Conservation (phyloP, 2,329 filamentous ascomycete genomes). For the Calonectria leucothoes region DNA sequence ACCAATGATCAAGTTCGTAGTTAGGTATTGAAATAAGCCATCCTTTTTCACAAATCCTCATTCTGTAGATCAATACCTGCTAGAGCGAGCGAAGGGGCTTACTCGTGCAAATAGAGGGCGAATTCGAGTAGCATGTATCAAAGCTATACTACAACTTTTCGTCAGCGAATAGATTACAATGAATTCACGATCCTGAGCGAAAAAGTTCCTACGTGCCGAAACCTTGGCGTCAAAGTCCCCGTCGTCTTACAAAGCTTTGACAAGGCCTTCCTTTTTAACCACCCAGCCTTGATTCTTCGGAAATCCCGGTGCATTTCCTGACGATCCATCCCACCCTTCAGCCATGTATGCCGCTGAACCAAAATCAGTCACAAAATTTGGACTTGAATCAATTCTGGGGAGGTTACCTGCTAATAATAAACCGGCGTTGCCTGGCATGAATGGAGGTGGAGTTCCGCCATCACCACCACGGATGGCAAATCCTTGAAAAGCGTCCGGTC, state of each 20-base stretch:
- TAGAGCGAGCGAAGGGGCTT: too few species aligned
- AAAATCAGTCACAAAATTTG: background rate
- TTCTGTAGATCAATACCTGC: background rate
- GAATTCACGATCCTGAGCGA: too few species aligned
- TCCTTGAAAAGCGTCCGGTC: slow-evolving; percentile 13
- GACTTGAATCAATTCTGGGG: fast-evolving
- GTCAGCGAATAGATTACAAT: too few species aligned
- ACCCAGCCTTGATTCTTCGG: slow-evolving; percentile 48
- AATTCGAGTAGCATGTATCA: background rate
- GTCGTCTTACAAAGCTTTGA: slow-evolving; percentile 45
- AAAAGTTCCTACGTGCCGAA: background rate
- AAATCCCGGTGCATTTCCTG: slow-evolving; percentile 49
- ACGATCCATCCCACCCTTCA: slow-evolving; percentile 38
- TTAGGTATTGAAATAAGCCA: background rate
- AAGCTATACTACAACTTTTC: too few species aligned
- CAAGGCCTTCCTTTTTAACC: slow-evolving; percentile 49
- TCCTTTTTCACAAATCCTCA: background rate
- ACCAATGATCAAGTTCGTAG: background rate
- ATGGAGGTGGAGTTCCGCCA: slow-evolving; percentile 45
- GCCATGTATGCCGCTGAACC: slow-evolving; percentile 50
- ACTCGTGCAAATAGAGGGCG: background rate
- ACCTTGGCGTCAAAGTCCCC: background rate
- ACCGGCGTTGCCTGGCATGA: slow-evolving; percentile 52
- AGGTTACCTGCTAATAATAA: slow-evolving; percentile 46
- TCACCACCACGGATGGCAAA: slow-evolving; percentile 46